phyloP scores from a whole-genome alignment of 495 filamentous ascomycete species.

The Trichocladium uniseriatum region DNA sequence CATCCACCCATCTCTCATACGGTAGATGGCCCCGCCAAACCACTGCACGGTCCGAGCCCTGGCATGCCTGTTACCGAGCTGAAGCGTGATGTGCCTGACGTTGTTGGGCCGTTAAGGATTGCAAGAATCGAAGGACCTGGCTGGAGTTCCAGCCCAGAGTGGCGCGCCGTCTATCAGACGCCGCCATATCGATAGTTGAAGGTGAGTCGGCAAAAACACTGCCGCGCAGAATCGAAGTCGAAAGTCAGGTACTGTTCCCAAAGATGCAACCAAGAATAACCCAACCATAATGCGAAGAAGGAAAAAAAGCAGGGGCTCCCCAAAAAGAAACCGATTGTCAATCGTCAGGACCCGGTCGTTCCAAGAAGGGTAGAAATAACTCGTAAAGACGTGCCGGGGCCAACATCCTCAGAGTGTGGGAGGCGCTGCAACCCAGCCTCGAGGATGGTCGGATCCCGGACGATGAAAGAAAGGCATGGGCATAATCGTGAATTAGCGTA shows the following conservation, averaged over 20 bases:
- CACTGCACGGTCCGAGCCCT: not conserved
- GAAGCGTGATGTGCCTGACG: not conserved
- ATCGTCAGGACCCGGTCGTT: conserved; percentile 13
- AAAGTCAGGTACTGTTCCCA: conserved; percentile 7
- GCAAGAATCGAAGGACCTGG: conserved; percentile 10
- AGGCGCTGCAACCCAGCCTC: conserved; percentile 17
- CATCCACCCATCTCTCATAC: not conserved
- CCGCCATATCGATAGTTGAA: not conserved
- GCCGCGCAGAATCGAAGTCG: conserved; percentile 5
- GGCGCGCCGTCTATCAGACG: not conserved
- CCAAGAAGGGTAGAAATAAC: conserved; percentile 9
- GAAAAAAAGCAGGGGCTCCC: conserved; percentile 4
- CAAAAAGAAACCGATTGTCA: conserved; percentile 4
- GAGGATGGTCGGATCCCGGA: conserved; percentile 4
- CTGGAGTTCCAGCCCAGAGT: not conserved
- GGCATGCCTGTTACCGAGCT: conserved; percentile 14
- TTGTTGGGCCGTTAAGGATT: conserved; percentile 5
- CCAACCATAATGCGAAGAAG: conserved; percentile 7
- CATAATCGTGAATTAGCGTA: conserved; percentile 34
- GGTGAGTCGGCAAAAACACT: not conserved
- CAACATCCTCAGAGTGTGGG: not conserved
- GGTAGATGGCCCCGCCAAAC: conserved; percentile 6
- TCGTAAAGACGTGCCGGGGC: conserved; percentile 17
- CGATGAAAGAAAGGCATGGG: conserved; percentile 18
- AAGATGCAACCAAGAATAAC: conserved; percentile 12